Evolutionary conservation across 257 asterid genomes (phyloP), one percentile per base, ranked within the genome.

Genomic region (Hygrophila difformis): DNA sequence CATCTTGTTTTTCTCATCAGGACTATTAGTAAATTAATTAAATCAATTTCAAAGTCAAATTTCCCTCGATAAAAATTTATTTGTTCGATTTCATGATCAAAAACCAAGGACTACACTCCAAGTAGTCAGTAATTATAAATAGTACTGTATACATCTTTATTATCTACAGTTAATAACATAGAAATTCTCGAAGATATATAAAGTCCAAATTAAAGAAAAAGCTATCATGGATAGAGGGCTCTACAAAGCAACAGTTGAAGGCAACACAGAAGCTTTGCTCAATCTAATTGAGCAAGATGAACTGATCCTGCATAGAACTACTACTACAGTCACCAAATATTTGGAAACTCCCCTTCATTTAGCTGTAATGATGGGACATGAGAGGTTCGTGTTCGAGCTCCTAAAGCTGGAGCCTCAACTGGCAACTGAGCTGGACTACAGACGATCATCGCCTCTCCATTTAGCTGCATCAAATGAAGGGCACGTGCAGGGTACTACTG

Each of bases 331-430:
- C 2, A 36, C 60, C 3, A 0, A 18, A 10, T 44, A 33, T n/a
- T n/a, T 51, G 8, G 76, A 62, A 47, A 73, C 72, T 11, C 82
- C 79, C 1, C 65, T 73, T 11, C 82, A 69, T 49, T 31, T 74
- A 31, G 72, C 81, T 2, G 36, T 59, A n/a, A 47, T 66, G 49
- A 66, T 61, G 2, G 72, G 70, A 0, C 75, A 70, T 54, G 43
- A 24, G 6, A 47, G 26, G 0, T 56, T 59, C 23, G 57, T 46
- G 4, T 17, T 11, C 3, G 68, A 59, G 16, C 39, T 66, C 16
- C 59, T 69, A 0, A 19, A 18, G 6, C 57, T 20, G 2, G 66
- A 53, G 47, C 60, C 75, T 1, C 18, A 36, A 1, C 49, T 74
- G 0, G 56, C 68, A 9, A 24, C 28, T 6, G 72, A 74, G 53